Evolutionary conservation across 805 yeast species (phyloP).

Genomic region (Saccharomyces eubayanus): DNA sequence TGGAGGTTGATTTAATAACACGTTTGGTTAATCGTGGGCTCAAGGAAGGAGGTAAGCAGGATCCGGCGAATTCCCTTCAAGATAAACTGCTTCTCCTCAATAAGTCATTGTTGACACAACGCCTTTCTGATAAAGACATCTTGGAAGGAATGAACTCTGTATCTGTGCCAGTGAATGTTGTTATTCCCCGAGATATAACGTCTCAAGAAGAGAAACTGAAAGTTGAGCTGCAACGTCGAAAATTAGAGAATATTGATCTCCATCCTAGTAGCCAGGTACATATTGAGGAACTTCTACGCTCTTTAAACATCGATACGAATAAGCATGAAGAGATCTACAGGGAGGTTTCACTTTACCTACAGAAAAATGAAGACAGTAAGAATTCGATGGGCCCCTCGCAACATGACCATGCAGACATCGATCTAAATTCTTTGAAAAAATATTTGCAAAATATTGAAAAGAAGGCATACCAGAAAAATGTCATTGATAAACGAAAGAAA

Average conservation of each 20-base stretch:
- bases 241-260: neutral
- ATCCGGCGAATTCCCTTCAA: neutral
- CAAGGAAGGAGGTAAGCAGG: neutral
- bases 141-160: neutral
- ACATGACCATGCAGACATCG: conserved; percentile 2
- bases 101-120: neutral
- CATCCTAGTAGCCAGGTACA: neutral
- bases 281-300: neutral
- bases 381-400: neutral
- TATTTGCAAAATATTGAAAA: conserved; percentile 18
- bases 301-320: neutral
- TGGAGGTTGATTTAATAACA: neutral
- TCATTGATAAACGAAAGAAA: conserved; percentile 7
- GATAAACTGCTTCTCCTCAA: neutral
- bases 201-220: neutral
- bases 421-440: conserved; percentile 12
- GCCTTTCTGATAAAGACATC: neutral
- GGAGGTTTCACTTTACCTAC: neutral
- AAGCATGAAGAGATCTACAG: neutral
- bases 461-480: conserved; percentile 14
- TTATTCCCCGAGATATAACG: neutral
- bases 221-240: neutral
- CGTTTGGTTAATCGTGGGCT: neutral
- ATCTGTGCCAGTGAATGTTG: neutral
- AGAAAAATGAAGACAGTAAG: neutral